These are phyloP conservation scores for Thraustochytrium striatum DNA, from an alignment of 352 stramenopile genomes.

Conservation along the genomic window DNA sequence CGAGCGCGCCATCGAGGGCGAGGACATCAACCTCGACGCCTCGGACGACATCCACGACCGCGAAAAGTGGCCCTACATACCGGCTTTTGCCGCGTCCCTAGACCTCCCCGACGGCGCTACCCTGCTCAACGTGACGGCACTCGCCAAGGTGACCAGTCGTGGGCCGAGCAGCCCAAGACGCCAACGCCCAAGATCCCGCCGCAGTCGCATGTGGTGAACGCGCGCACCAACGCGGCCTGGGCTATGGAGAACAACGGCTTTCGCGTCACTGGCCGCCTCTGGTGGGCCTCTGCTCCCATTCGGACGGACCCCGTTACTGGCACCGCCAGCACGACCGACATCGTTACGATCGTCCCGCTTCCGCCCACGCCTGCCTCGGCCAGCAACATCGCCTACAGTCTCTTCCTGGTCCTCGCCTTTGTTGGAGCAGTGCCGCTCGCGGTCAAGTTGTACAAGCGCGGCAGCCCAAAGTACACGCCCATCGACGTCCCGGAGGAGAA, in stretches of 20 bases:
- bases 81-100: not conserved
- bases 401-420: no score
- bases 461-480: no score
- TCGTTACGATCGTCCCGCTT: no score
- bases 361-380: no score
- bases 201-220: conserved; percentile 65
- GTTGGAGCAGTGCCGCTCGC: no score
- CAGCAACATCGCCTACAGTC: no score
- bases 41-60: conserved; percentile 17
- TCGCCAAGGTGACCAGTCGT: conserved; percentile 61
- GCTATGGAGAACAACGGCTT: conserved; percentile 44
- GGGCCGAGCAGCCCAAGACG: conserved; percentile 52
- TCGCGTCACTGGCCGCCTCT: not conserved
- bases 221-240: conserved; percentile 62
- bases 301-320: no score
- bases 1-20: not conserved
- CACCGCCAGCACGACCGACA: no score
- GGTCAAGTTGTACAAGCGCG: no score
- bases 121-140: conserved; percentile 54
- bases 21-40: not conserved
- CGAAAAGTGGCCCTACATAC: conserved; percentile 6
- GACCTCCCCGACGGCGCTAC: not conserved
- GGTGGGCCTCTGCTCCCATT: conserved; percentile 5
- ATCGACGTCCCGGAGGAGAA: no score
- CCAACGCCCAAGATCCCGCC: conserved; percentile 51